A percentile compares a stretch with the other conserved stretches of the same genome.
Conservation (phyloP, 2,329 filamentous ascomycete genomes). For the Phialocephala sp. region DNA sequence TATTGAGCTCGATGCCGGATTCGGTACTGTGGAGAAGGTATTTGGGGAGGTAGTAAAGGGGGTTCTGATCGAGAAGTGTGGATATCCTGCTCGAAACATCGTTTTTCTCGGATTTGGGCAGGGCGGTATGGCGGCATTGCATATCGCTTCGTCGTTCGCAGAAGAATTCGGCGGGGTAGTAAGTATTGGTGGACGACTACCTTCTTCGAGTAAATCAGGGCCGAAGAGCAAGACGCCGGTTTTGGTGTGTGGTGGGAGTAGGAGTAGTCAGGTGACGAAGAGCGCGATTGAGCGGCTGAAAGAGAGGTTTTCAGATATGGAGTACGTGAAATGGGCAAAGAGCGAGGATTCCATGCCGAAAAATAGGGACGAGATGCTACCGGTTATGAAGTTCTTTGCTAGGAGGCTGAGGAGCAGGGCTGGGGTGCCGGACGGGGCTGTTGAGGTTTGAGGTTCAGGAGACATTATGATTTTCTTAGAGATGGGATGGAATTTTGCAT, state of each 20-base stretch:
- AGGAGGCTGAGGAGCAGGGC: slow-evolving; percentile 62
- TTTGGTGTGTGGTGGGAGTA: slow-evolving; percentile 62
- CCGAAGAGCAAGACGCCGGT: slow-evolving; percentile 68
- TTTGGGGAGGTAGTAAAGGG: slow-evolving; percentile 52
- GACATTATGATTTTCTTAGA: neutral
- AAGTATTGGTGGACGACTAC: slow-evolving; percentile 65
- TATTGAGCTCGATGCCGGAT: slow-evolving; percentile 60
- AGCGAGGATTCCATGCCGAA: slow-evolving; percentile 82
- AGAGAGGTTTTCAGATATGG: slow-evolving; percentile 68
- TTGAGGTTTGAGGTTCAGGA: slow-evolving; percentile 48
- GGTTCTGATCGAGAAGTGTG: slow-evolving; percentile 53
- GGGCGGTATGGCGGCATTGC: slow-evolving; percentile 60
- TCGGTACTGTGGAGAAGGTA: slow-evolving; percentile 49
- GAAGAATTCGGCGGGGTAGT: slow-evolving; percentile 62
- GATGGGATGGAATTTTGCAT: slow-evolving; percentile 10
- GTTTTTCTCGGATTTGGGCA: slow-evolving; percentile 62
- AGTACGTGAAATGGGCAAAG: slow-evolving; percentile 72
- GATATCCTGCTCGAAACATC: slow-evolving; percentile 55
- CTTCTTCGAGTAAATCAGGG: slow-evolving; percentile 48
- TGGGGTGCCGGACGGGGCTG: slow-evolving; percentile 57
- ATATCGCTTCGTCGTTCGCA: slow-evolving; percentile 40
- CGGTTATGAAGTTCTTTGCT: slow-evolving; percentile 85
- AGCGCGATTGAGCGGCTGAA: slow-evolving; percentile 68
- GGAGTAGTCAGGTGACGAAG: slow-evolving; percentile 62
- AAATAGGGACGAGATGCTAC: slow-evolving; percentile 83